phyloP scores from a whole-genome alignment of 73 alveolate species.

The Blepharisma stoltei region DNA sequence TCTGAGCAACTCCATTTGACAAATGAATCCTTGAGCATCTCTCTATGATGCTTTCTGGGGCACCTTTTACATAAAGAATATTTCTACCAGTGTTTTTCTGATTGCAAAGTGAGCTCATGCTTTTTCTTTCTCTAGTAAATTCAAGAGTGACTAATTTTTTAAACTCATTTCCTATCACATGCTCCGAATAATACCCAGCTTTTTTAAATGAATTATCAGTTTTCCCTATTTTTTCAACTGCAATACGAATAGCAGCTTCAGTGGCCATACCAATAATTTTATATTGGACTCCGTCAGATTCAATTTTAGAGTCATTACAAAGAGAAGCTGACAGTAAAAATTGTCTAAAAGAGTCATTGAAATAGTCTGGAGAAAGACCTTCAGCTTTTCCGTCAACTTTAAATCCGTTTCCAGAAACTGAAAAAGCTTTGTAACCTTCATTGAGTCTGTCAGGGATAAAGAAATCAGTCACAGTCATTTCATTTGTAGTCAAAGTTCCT shows the following conservation, averaged over 20 bases:
- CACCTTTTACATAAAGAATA: conserved; percentile 67
- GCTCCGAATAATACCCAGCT: conserved; percentile 36
- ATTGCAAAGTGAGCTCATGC: conserved; percentile 88
- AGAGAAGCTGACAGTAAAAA: conserved; percentile 50
- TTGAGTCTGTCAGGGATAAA: conserved; percentile 44
- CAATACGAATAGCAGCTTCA: conserved; percentile 88
- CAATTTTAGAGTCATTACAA: conserved; percentile 54
- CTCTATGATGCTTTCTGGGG: conserved; percentile 50
- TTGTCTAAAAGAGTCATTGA: conserved; percentile 36
- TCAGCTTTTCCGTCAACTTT: conserved; percentile 69
- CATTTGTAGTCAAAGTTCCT: conserved; percentile 95
- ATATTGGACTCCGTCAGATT: conserved; percentile 38
- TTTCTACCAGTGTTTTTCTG: conserved; percentile 62
- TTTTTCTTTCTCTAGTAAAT: conserved; percentile 95
- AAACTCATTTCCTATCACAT: conserved; percentile 28
- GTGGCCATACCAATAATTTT: conserved; percentile 75
- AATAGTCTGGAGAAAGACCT: conserved; percentile 36
- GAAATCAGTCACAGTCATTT: conserved; percentile 52
- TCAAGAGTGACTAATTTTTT: conserved; percentile 77
- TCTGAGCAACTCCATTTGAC: conserved; percentile 59
- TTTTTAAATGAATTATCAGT: conserved; percentile 46
- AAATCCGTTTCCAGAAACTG: conserved; percentile 69
- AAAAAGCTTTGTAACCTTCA: conserved; percentile 37
- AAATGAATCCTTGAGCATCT: conserved; percentile 45
- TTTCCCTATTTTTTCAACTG: conserved; percentile 85